phyloP scores from a whole-genome alignment of 306 rosid species.

The Vicia villosa region DNA sequence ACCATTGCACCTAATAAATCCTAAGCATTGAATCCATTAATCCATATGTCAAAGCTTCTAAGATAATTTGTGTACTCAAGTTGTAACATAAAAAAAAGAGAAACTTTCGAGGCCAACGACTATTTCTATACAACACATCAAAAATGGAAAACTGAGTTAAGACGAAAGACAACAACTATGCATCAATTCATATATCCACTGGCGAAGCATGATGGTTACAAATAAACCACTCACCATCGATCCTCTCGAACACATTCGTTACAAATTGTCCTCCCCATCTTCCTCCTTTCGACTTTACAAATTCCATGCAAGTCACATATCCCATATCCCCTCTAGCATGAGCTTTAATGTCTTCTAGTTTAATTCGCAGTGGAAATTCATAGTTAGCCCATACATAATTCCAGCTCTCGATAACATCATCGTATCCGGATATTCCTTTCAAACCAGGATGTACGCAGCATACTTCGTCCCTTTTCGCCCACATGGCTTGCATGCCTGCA shows the following conservation, averaged over 20 bases:
- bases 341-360: constrained; percentile 70
- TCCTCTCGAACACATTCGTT: constrained; percentile 82
- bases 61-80: constrained; percentile 8
- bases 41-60: constrained; percentile 19
- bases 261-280: constrained; percentile 94
- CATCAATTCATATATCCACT: constrained; percentile 59
- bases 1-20: neutral
- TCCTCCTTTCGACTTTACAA: constrained; percentile 83
- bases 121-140: constrained; percentile 21
- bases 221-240: constrained; percentile 76
- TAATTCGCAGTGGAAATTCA: constrained; percentile 83
- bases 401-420: constrained; percentile 92
- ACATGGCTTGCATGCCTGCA: constrained; percentile 82
- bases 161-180: neutral
- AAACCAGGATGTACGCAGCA: constrained; percentile 90
- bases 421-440: constrained; percentile 77
- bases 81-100: neutral
- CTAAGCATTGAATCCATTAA: constrained; percentile 19
- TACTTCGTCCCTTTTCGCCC: constrained; percentile 70
- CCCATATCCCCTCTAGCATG: constrained; percentile 80
- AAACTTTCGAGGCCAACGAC: neutral
- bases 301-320: constrained; percentile 84
- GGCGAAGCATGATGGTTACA: constrained; percentile 89
- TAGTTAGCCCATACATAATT: constrained; percentile 91
- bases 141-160: neutral